phyloP scores from a whole-genome alignment of 1,284 basidiomycete species.

The Ustilago crameri region DNA sequence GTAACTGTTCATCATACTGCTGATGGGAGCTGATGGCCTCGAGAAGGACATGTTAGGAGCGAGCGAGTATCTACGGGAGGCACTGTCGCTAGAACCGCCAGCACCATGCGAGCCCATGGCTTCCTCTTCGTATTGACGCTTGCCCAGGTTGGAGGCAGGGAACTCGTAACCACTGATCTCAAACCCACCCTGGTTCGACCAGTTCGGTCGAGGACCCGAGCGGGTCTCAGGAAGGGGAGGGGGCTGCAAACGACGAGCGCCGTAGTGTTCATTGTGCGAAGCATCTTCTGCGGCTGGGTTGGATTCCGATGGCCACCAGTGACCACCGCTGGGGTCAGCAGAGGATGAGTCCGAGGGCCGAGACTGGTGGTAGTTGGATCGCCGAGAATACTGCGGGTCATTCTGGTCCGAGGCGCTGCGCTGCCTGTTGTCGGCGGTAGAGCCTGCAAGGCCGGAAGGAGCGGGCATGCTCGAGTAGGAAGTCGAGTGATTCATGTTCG shows the following conservation, averaged over 20 bases:
- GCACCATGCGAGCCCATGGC: slow-evolving; percentile 1
- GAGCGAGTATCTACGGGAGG: slow-evolving; percentile 40
- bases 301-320: slow-evolving; percentile 29
- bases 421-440: slow-evolving; percentile 18
- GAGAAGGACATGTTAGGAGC: slow-evolving; percentile 42
- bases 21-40: slow-evolving; percentile 41
- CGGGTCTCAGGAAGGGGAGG: slow-evolving; percentile 47
- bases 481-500: slow-evolving; percentile 11
- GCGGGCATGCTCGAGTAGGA: slow-evolving; percentile 32
- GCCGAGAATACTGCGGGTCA: slow-evolving; percentile 30
- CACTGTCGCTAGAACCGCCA: slow-evolving; percentile 21
- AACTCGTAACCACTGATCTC: slow-evolving; percentile 47
- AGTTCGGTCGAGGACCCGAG: slow-evolving; percentile 19
- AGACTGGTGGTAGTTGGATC: slow-evolving; percentile 25
- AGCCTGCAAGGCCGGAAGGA: slow-evolving; percentile 35
- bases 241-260: slow-evolving; percentile 32
- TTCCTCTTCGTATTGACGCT: slow-evolving; percentile 47
- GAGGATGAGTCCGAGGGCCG: slow-evolving; percentile 14
- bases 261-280: slow-evolving; percentile 22
- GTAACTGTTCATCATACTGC: slow-evolving; percentile 44
- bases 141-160: slow-evolving; percentile 37
- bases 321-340: slow-evolving; percentile 15
- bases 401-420: slow-evolving; percentile 21
- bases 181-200: slow-evolving; percentile 36
- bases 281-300: slow-evolving; percentile 18